Evolutionary conservation across 2,329 filamentous ascomycete species (phyloP).

Genomic region (Neonectria sp.): DNA sequence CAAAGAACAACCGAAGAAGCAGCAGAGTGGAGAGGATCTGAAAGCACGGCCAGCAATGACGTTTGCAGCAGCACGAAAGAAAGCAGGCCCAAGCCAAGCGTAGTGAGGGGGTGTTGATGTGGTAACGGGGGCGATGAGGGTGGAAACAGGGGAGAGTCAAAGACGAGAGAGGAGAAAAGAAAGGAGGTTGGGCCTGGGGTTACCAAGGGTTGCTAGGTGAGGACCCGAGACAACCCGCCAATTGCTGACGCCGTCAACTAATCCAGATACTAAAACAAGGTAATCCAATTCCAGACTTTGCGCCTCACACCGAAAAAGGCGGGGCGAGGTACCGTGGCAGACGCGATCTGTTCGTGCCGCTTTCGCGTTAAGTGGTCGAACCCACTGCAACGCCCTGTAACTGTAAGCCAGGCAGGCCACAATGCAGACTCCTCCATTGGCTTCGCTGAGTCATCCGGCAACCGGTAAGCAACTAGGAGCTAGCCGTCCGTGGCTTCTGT

Average conservation of each 20-base stretch:
- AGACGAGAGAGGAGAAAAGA: not conserved
- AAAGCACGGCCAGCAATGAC: slow-evolving; percentile 26
- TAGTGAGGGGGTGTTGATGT: slow-evolving; percentile 26
- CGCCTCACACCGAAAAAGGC: slow-evolving; percentile 24
- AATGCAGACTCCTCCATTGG: slow-evolving; percentile 19
- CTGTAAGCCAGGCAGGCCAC: not conserved
- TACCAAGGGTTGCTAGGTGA: slow-evolving; percentile 4
- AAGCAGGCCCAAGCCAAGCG: slow-evolving; percentile 15
- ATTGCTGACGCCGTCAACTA: slow-evolving; percentile 18
- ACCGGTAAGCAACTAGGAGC: not conserved
- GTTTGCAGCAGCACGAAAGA: slow-evolving; percentile 21
- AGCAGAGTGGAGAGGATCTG: slow-evolving; percentile 39
- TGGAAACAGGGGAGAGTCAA: not conserved
- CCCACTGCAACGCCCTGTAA: not conserved
- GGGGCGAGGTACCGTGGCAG: slow-evolving; percentile 19
- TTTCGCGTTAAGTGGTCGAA: slow-evolving; percentile 50
- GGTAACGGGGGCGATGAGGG: slow-evolving; percentile 19
- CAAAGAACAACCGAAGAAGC: slow-evolving; percentile 15
- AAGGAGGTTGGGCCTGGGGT: slow-evolving; percentile 13
- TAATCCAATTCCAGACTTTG: slow-evolving; percentile 7
- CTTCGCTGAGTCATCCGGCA: slow-evolving; percentile 30
- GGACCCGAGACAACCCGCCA: slow-evolving; percentile 13
- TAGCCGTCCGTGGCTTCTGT: not conserved
- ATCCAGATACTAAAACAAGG: slow-evolving; percentile 29
- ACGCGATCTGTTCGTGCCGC: slow-evolving; percentile 45